A percentile compares a stretch with the other conserved stretches of the same genome.
phyloP scores from a whole-genome alignment of 75 land plant genomes.

The Chamaecyparis obtusa region DNA sequence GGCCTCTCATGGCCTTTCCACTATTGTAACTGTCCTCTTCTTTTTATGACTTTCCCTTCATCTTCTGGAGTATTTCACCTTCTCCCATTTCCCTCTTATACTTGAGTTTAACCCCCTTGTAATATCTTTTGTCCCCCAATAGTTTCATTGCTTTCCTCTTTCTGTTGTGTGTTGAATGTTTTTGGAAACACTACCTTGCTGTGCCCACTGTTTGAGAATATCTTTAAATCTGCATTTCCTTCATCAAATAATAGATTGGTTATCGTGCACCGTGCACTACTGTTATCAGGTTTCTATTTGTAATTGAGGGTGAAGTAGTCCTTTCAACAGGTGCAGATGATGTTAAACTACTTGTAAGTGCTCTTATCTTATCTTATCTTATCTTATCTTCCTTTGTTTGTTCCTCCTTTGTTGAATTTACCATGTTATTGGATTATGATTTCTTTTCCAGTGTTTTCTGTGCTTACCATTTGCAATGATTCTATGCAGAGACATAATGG shows the following conservation, averaged over 20 bases:
- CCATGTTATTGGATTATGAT: neutral
- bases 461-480: neutral
- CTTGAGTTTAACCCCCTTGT: neutral
- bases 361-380: too few relatives aligned
- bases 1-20: neutral
- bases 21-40: neutral
- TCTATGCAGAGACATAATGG: neutral
- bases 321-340: constrained; percentile 37
- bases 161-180: neutral
- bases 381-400: constrained; percentile 1
- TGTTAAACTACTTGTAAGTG: neutral
- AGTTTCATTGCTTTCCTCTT: neutral
- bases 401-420: neutral
- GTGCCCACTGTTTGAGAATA: neutral
- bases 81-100: neutral
- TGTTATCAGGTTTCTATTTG: constrained; percentile 71
- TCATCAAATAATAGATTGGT: neutral
- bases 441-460: neutral
- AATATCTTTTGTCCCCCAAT: neutral
- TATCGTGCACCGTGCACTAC: neutral
- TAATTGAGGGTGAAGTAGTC: constrained; percentile 53
- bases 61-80: neutral
- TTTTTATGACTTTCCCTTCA: neutral
- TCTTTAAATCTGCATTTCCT: neutral
- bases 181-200: neutral